phyloP scores from a whole-genome alignment of 305 asterid species.

The Fraxinus sp. region DNA sequence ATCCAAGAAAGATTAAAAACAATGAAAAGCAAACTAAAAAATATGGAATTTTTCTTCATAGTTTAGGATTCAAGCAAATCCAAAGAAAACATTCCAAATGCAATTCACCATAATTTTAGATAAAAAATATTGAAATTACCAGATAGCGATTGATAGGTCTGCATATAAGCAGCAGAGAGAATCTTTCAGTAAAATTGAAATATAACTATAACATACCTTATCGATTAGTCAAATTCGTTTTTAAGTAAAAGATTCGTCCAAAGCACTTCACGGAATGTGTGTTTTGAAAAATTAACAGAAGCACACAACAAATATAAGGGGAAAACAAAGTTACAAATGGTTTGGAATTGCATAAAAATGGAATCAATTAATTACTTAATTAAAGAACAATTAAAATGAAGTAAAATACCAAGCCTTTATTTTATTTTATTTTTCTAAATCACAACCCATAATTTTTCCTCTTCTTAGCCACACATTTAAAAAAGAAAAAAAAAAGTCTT shows the following conservation, averaged over 20 bases:
- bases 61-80: not conserved
- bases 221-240: not conserved
- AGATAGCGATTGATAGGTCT: not conserved
- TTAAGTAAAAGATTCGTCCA: not conserved
- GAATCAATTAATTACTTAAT: not conserved
- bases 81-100: not conserved
- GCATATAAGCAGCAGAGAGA: not conserved
- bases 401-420: not conserved
- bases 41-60: not conserved
- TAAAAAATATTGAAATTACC: not conserved
- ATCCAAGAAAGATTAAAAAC: not conserved
- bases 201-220: not conserved
- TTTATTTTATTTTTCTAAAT: no score
- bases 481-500: no score
- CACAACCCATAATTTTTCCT: not conserved
- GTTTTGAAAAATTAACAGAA: not conserved
- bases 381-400: not conserved
- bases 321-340: not conserved
- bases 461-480: not conserved
- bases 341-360: not conserved
- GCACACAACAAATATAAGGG: not conserved
- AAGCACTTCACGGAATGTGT: not conserved
- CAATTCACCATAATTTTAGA: not conserved
- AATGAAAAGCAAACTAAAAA: not conserved
- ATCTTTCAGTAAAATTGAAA: not conserved